Percentiles rank a stretch among this genome's conserved stretches.
These are phyloP conservation scores for Fusarium concolor DNA, from an alignment of 2,329 filamentous ascomycete genomes.

Conservation along the genomic window DNA sequence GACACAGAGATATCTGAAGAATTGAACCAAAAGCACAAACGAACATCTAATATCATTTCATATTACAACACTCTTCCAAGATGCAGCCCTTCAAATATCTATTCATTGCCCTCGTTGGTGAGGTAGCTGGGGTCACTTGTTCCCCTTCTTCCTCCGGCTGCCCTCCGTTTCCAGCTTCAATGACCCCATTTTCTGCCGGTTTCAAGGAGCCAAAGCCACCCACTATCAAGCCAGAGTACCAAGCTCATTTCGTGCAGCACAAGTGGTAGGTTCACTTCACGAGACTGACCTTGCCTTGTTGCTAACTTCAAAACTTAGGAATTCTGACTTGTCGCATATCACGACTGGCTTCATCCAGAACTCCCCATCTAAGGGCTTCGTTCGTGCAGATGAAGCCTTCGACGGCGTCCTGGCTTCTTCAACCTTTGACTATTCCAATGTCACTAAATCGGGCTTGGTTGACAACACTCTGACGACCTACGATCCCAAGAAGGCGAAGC, in stretches of 20 bases:
- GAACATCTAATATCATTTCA: too few species aligned
- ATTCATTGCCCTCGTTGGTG: not conserved
- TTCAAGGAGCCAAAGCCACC: constrained; percentile 52
- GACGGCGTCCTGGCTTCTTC: constrained; percentile 48
- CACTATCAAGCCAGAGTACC: constrained; percentile 47
- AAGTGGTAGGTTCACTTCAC: constrained; percentile 48
- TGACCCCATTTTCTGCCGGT: constrained; percentile 46
- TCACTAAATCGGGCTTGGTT: constrained; percentile 50
- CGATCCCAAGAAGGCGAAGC: constrained; percentile 18
- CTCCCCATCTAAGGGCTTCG: constrained; percentile 47
- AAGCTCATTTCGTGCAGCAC: constrained; percentile 53
- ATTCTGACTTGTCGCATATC: constrained; percentile 54
- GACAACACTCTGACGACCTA: constrained; percentile 52
- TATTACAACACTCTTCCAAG: accelerated
- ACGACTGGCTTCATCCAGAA: constrained; percentile 52
- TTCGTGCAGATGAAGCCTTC: constrained; percentile 50
- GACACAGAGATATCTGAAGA: too few species aligned
- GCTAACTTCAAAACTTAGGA: constrained; percentile 41
- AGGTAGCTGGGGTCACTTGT: not conserved
- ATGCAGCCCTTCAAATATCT: not conserved
- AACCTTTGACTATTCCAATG: constrained; percentile 52
- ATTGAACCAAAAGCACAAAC: accelerated
- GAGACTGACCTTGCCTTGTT: not conserved
- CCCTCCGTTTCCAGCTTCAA: constrained; percentile 42
- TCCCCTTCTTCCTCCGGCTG: constrained; percentile 14